Conservation (phyloP, 192 early-diverging fungal genomes). For the Mortierella antarctica region DNA sequence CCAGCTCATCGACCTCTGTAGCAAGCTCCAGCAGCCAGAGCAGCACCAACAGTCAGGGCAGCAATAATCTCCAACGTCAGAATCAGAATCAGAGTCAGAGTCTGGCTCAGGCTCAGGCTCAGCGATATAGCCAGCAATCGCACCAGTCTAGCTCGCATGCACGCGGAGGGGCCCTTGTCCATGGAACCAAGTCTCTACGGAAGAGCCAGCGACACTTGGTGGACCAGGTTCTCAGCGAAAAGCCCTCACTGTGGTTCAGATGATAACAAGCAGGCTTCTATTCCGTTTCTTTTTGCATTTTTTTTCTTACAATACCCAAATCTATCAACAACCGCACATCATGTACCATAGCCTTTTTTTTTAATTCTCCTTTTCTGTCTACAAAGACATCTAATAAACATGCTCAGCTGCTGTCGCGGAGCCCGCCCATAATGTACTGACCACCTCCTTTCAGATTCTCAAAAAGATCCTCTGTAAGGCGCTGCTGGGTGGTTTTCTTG, state of each 20-base stretch:
- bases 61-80: neutral
- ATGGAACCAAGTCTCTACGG: constrained; percentile 19
- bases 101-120: neutral
- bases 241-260: constrained; percentile 7
- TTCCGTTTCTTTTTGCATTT: too few relatives aligned
- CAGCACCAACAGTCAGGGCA: constrained; percentile 18
- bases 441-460: constrained; percentile 22
- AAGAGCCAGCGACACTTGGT: constrained; percentile 40
- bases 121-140: neutral
- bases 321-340: neutral
- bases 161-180: neutral
- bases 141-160: neutral
- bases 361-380: neutral
- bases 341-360: neutral
- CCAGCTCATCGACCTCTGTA: constrained; percentile 8
- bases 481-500: neutral
- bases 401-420: neutral
- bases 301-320: neutral
- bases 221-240: constrained; percentile 34
- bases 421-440: constrained; percentile 19
- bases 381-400: neutral
- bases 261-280: neutral
- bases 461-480: constrained; percentile 12
- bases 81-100: neutral
- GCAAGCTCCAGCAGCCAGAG: constrained; percentile 36